Evolutionary conservation across 495 filamentous ascomycete species (phyloP), one percentile per base, ranked within the genome.

Genomic region (Penicillium canescens): DNA sequence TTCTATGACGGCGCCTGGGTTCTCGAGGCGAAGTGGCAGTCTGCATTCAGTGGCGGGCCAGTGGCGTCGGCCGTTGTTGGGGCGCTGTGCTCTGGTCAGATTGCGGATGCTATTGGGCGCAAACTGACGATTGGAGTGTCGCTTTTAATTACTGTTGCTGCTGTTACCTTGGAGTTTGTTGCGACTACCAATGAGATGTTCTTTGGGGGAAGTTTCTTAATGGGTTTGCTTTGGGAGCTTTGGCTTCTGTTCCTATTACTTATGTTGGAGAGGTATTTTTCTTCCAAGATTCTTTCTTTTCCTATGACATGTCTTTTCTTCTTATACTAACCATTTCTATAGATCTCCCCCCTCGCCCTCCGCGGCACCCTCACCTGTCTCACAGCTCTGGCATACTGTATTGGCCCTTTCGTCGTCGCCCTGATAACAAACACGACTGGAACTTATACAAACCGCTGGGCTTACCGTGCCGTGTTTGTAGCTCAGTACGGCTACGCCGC

Each of bases 201-300:
- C 50, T 71, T 69, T 31, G 57, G 53, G 26, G 68, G 6, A 71
- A 71, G 48, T 63, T 71, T 23, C 20, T 71, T 21, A 69, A 67
- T 52, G 68, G 68, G 2, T 67, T 67, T 55, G 63, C 57, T 0
- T 35, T 63, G 26, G 68, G 68, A 3, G 57, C 45, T 13, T 42
- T 69, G 31, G 45, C 54, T 12, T 46, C 68, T 14, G 52, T 65
- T 7, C 49, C 58, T 10, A 40, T 62, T 20, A 65, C 68, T 13
- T 69, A 69, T 52, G 43, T 71, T 28, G 68, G 68, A 34, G 68
- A 71, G 46, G 56, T 59, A 20, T 35, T 50, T 46, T 39, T 38
- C 16, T 18, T 18, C 18, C 18, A 18, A 18, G 18, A 18, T 18
- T 18, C 18, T 18, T 18, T 21, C 11, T 4, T n/a, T 18, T 1